Evolutionary conservation across 148 eudicot species (phyloP), one percentile per base, ranked within the genome.

Genomic region (Fagopyrum esculentum): DNA sequence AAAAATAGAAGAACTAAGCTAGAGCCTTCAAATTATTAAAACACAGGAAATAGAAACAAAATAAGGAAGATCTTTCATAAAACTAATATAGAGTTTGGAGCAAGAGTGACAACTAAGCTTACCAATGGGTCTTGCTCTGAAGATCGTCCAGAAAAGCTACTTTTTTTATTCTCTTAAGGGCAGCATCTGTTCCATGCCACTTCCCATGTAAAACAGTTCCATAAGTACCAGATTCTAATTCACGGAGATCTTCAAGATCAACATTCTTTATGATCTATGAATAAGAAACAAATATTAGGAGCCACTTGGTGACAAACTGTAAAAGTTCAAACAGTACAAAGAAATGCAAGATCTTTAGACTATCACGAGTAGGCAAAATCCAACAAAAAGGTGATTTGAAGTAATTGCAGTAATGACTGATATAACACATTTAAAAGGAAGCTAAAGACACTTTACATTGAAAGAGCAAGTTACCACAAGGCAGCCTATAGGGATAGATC

Each of bases 101-200:
- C 6, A 5, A 46, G 43, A 12, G 45, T 64, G 30, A 49, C 55
- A 57, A 83, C 90, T 35, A 35, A 35, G 3, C 40, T 73, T 78
- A 94, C 98, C 93, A 94, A 75, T 30, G 95, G 83, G 71, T 94
- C 98, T 82, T 88, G 97, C 87, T 94, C 93, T 26, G 93, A 89
- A 78, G 88, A 88, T 83, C 98, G 85, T 78, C 98, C 98, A 44
- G 96, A 83, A 83, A 94, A 94, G 80, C 98, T 91, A 74, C 96
- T 81, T 76, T 89, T 91, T 88, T 94, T 15, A 94, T 91, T 84
- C 96, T 87, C 84, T 94, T 93, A 70, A 93, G 91, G 76, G 98
- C 98, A 82, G 91, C 93, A 87, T 91, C 98, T 75, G 97, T 69
- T 74, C 98, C 98, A 68, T 97, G 88, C 98, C 98, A 94, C 78